Base-by-base conservation (phyloP, 2,329 filamentous ascomycete genomes). In the Tothia fuscella region DNA sequence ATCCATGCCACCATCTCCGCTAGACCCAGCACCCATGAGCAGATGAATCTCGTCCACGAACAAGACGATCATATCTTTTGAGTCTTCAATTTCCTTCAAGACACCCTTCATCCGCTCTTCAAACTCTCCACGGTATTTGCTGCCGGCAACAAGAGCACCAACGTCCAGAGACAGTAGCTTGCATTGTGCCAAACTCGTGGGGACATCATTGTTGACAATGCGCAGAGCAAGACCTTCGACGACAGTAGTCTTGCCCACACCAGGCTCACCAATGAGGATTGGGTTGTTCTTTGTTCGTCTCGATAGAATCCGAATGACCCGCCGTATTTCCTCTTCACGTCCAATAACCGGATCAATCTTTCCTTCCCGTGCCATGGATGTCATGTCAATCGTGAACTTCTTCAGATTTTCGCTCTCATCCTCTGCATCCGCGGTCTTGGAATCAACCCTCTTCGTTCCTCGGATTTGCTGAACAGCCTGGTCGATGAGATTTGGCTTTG, bases 71-170 rank as follows among this genome's bases (percentile, higher is more conserved):
- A 88, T 94, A 44, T 96, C 89, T 59, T 91, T 93, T 39, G 87
- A 86, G 43, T 93, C 80, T 51, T 88, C 76, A 45, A 98, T 94
- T 66, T 98, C 91, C 63, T 96, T 98, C 53, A 98, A 64, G 4
- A 98, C 91, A 42, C 89, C 88, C 74, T 98, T 98, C 88, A 98
- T 96, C 52, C 91, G 78, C 70, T 98, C 91, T 61, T 98, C 91
- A 46, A 98, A 98, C 61, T 98, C 91, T 67, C 91, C 91, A 38
- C 91, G 80, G 68, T 93, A 98, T 66, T 98, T 98, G 75, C 87
- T 95, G 51, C 91, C 91, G 45, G 91, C 91, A 48, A 98, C 89
- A 44, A 98, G 71, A 19, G 89, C 83, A 53, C 91, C 91, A 36
- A 98, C 89, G 56, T 98, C 91, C 34, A 98, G 78, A 3, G 91